These are phyloP conservation scores for Centella asiatica DNA, from an alignment of 129 eudicot species.

Conservation along the genomic window DNA sequence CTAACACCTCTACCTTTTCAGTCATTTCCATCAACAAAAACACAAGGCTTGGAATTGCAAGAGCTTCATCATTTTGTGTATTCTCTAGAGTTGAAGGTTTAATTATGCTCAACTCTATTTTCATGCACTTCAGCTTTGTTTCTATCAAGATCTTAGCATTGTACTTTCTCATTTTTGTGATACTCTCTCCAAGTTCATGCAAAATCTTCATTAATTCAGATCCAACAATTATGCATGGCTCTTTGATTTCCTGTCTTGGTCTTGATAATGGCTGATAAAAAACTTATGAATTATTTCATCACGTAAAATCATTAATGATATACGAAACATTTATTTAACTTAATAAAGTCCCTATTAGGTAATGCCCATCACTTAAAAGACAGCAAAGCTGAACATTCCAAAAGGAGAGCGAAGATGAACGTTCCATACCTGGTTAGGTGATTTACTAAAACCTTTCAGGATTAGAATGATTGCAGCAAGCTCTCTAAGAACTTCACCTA, in stretches of 20 bases:
- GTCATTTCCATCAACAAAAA: constrained; percentile 47
- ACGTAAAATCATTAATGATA: not conserved
- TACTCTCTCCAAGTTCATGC: constrained; percentile 60
- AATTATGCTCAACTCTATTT: constrained; percentile 29
- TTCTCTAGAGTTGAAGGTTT: constrained; percentile 24
- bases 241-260: constrained; percentile 38
- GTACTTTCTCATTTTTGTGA: constrained; percentile 49
- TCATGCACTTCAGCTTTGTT: constrained; percentile 43
- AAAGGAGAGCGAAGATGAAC: too few species aligned
- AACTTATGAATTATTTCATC: constrained; percentile 7
- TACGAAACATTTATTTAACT: not conserved
- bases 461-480: constrained; percentile 54
- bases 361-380: not conserved
- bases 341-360: not conserved
- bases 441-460: constrained; percentile 52
- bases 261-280: constrained; percentile 40
- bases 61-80: constrained; percentile 34
- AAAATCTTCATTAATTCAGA: constrained; percentile 35
- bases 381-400: too few species aligned
- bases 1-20: constrained; percentile 48
- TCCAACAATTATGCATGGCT: constrained; percentile 43
- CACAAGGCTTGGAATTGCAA: constrained; percentile 43
- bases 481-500: constrained; percentile 67
- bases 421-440: constrained; percentile 52
- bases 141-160: constrained; percentile 25